A percentile compares a stretch with the other conserved stretches of the same genome.
Evolutionary conservation across 2,329 filamentous ascomycete genomes (phyloP).

Genomic region (Capronia americana): DNA sequence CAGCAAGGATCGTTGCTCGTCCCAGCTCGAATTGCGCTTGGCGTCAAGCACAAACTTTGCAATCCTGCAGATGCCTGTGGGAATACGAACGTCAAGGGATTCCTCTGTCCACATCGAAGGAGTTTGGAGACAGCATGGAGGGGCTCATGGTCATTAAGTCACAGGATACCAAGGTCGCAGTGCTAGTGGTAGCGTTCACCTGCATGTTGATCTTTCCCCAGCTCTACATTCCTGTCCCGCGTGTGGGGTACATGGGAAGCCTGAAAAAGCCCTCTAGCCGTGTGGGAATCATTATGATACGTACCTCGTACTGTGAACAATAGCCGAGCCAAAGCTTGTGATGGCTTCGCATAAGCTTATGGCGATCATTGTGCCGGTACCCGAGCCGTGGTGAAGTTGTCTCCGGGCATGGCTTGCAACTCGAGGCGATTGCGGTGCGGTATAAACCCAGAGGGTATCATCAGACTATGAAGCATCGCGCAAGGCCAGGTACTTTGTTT

Average conservation of each 20-base stretch:
- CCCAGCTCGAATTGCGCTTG: not conserved
- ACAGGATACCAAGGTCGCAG: constrained; percentile 11
- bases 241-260: constrained; percentile 15
- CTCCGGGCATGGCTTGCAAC: not conserved
- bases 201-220: constrained; percentile 18
- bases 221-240: not conserved
- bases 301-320: not conserved
- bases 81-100: not conserved
- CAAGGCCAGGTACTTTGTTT: not conserved
- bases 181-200: constrained; percentile 2
- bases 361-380: not conserved
- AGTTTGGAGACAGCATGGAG: not conserved
- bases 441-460: not conserved
- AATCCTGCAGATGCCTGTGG: not conserved
- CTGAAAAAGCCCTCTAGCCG: not conserved
- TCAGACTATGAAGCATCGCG: not conserved
- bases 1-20: not conserved
- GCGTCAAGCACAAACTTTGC: not conserved
- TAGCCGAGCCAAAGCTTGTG: not conserved
- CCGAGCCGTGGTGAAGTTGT: not conserved
- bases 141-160: constrained; percentile 7
- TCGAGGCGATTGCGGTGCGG: not conserved
- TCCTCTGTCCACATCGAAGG: not conserved
- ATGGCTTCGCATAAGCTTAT: not conserved
- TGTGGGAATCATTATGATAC: not conserved